These are phyloP conservation scores for Populus nigra DNA, from an alignment of 345 rosid species.

Conservation along the genomic window DNA sequence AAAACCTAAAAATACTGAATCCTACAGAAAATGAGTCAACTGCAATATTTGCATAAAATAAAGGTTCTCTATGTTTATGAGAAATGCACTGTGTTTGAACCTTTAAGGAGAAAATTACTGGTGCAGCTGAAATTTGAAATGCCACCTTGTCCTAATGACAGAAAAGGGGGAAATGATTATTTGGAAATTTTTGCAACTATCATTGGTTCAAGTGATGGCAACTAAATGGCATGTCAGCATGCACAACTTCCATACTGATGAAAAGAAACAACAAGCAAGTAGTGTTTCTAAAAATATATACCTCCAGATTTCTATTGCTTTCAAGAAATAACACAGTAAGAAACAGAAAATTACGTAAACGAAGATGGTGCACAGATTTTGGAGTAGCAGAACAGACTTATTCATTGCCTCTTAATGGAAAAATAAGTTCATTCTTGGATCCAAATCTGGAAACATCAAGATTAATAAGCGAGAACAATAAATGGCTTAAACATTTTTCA, in stretches of 20 bases:
- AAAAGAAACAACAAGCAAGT: background rate
- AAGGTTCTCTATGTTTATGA: background rate
- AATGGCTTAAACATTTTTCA: background rate
- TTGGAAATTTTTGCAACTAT: background rate
- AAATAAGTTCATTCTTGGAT: background rate
- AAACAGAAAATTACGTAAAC: background rate
- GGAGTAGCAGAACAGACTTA: background rate
- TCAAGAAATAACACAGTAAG: background rate
- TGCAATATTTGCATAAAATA: background rate
- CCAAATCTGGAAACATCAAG: background rate
- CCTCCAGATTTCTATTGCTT: background rate
- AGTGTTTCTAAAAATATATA: background rate
- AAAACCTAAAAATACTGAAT: background rate
- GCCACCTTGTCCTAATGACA: background rate
- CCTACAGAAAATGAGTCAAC: background rate
- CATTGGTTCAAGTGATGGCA: background rate
- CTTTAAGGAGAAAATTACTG: background rate
- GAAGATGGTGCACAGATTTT: background rate
- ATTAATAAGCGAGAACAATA: background rate
- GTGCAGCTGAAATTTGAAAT: background rate
- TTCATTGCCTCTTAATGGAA: background rate
- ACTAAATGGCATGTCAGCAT: background rate
- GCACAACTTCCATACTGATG: background rate
- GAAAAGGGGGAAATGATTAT: background rate
- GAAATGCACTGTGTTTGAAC: background rate